Evolutionary conservation across 2,329 filamentous ascomycete genomes (phyloP).

Genomic region (Cordyceps tenuipes): DNA sequence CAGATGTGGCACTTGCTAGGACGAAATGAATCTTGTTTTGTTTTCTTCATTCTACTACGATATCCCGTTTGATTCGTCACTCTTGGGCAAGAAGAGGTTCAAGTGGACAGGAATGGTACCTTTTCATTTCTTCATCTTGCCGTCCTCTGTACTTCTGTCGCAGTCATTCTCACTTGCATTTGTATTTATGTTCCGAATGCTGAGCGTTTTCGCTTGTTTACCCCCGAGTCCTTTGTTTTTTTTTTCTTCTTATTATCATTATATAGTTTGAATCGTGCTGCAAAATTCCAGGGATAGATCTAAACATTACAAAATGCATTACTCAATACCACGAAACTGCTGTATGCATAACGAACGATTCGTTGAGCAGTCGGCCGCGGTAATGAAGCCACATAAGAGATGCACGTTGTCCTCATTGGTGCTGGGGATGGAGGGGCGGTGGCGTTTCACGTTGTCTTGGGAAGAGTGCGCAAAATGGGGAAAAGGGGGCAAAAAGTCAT

Average conservation of each 20-base stretch:
- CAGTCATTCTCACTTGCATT: neutral
- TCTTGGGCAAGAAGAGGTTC: neutral
- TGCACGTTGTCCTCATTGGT: too few relatives aligned
- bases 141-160: neutral
- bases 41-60: neutral
- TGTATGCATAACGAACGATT: neutral
- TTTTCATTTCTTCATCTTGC: neutral
- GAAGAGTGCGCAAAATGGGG: neutral
- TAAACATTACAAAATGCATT: neutral
- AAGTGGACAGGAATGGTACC: neutral
- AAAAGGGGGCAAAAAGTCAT: neutral
- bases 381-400: neutral
- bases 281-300: neutral
- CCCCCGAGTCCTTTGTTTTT: neutral
- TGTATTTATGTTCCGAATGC: neutral
- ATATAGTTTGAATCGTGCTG: neutral
- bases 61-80: neutral
- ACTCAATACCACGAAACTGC: neutral
- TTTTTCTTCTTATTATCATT: neutral
- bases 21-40: slow-evolving; percentile 3
- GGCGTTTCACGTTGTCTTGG: neutral
- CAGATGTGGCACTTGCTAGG: too few relatives aligned
- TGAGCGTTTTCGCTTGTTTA: neutral
- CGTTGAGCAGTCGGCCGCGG: neutral
- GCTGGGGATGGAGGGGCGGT: neutral